A percentile compares a stretch with the other conserved stretches of the same genome.
Conservation (phyloP, 2,329 filamentous ascomycete species). For the Colletotrichum australisinense region DNA sequence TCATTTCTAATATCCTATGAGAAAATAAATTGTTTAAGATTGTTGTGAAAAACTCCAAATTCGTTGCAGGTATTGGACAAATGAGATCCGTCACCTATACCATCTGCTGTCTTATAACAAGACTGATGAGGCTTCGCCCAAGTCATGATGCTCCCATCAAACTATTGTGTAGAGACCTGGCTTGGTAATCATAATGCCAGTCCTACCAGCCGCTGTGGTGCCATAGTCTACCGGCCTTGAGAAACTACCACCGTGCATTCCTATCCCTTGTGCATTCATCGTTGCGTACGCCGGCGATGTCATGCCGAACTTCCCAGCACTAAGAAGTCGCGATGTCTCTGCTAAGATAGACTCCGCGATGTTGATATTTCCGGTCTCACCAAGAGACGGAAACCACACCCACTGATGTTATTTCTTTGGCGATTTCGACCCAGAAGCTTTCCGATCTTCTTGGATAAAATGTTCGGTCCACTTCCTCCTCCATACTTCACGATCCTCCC, state of each 20-base stretch:
- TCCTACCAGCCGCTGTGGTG: constrained; percentile 10
- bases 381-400: not conserved
- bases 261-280: not conserved
- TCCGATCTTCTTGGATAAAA: constrained; percentile 28
- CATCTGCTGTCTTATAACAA: constrained; percentile 6
- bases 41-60: not conserved
- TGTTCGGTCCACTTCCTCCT: constrained; percentile 34
- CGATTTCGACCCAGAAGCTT: constrained; percentile 22
- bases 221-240: not conserved
- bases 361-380: not conserved
- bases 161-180: not conserved
- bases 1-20: not conserved
- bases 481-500: constrained; percentile 35
- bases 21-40: not conserved
- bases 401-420: constrained; percentile 16
- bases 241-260: not conserved
- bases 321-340: not conserved
- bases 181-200: constrained; percentile 7
- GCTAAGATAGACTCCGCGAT: not conserved
- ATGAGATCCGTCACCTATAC: constrained; percentile 15
- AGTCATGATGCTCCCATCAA: constrained; percentile 7
- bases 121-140: not conserved
- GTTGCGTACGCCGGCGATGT: not conserved
- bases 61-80: constrained; percentile 3
- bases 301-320: not conserved